Base-by-base conservation (phyloP, 345 rosid species). In the Eucalyptus curtisii region DNA sequence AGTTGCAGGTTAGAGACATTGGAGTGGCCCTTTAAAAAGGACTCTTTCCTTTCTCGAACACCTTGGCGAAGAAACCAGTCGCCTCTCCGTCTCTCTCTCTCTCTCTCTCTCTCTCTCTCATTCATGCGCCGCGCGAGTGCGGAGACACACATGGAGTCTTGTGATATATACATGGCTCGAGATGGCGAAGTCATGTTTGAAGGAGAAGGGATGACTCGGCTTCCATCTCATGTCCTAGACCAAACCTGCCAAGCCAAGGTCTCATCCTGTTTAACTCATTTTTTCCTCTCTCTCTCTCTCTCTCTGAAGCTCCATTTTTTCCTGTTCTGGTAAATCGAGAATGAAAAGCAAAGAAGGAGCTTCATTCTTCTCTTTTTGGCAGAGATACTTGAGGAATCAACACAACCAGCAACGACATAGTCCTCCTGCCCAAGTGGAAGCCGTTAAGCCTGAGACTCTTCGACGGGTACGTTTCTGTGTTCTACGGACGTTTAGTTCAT, bases 1-100 rank as follows among this genome's bases (percentile, higher is more conserved):
- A 86, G 94, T 90, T 94, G 93, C 98, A 93, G 98, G 98, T 97
- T 90, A 87, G 93, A 93, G 93, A 93, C 92, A 97, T 93, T 93
- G 96, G 84, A 76, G 30, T 96, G 92, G 90, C 86, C 81, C 20
- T 22, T 89, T 88, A 90, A 86, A 91, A 44, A 49, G 86, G 92
- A 88, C 89, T 88, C 87, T 87, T 80, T 40, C 45, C 88, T 33
- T 87, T 86, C 90, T 80, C 76, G 59, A 49, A 80, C 89, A 86
- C 86, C 86, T 19, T 33, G 44, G 37, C n/a, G 85, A 68, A 68
- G 57, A 82, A 86, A 81, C 20, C 84, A 44, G 53, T 71, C 86
- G 14, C 20, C 47, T 85, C 45, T 59, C 59, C 88, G 31, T 59
- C 42, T 71, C 14, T 71, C 81, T 61, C 17, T 61, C 71, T 45